A percentile compares a stretch with the other conserved stretches of the same genome.
Conservation (phyloP, 1,284 basidiomycete genomes). For the Ceratobasidium theobromae region DNA sequence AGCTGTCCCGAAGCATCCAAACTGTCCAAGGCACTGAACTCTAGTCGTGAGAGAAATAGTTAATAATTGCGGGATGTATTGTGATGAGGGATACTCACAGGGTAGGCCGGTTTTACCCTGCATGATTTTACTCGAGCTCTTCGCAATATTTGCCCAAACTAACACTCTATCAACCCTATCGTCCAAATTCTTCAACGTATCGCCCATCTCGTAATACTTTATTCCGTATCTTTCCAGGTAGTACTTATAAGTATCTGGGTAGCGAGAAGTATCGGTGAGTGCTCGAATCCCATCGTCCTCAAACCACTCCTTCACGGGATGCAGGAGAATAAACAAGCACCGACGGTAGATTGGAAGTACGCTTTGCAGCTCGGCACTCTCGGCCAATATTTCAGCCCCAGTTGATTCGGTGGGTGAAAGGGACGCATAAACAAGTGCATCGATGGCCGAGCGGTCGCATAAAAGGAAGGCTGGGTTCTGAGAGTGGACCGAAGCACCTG, state of each 20-base stretch:
- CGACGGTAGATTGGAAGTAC: constrained; percentile 50
- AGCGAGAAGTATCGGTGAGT: constrained; percentile 50
- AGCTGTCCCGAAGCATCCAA: no score
- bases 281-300: constrained; percentile 62
- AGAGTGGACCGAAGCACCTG: background rate
- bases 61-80: no score
- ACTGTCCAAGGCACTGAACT: no score
- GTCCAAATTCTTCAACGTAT: constrained; percentile 45
- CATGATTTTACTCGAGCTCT: no score
- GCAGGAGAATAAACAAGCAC: constrained; percentile 54
- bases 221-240: constrained; percentile 52
- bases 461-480: constrained; percentile 44
- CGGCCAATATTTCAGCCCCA: constrained; percentile 41
- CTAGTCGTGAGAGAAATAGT: no score
- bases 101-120: no score
- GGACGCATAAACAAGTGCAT: constrained; percentile 61
- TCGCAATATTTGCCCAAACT: no score
- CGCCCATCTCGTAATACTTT: constrained; percentile 51
- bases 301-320: constrained; percentile 58
- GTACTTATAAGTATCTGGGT: constrained; percentile 46
- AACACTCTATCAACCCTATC: constrained; percentile 40
- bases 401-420: constrained; percentile 43
- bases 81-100: no score
- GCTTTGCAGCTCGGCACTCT: constrained; percentile 46
- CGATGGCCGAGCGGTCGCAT: constrained; percentile 64